Conservation (phyloP, 306 rosid species). For the Castanospermum australe region DNA sequence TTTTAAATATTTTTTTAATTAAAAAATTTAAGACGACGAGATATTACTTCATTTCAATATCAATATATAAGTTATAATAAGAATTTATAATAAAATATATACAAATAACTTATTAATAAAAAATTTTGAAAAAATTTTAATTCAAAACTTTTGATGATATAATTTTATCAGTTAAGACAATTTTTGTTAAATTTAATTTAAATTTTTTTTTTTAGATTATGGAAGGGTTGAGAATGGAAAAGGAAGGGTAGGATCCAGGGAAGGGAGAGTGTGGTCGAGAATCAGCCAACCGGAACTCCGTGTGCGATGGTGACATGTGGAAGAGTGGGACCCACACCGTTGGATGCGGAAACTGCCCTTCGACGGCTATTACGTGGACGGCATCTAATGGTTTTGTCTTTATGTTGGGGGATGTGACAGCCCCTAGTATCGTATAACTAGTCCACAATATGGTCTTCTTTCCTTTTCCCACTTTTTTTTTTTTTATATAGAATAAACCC, state of each 20-base stretch:
- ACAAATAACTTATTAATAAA: too few relatives aligned
- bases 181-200: too few relatives aligned
- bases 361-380: constrained; percentile 42
- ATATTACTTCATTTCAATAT: background rate
- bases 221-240: too few relatives aligned
- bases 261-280: background rate
- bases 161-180: too few relatives aligned
- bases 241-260: background rate
- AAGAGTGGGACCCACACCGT: background rate
- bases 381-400: constrained; percentile 6
- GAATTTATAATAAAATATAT: too few relatives aligned
- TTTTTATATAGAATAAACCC: background rate
- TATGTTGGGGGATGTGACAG: background rate
- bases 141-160: too few relatives aligned
- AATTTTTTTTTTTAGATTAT: too few relatives aligned
- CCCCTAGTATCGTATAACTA: background rate
- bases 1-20: too few relatives aligned
- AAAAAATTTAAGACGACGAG: background rate
- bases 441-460: background rate
- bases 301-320: constrained; percentile 29
- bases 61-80: too few relatives aligned
- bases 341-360: constrained; percentile 24
- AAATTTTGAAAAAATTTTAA: too few relatives aligned
- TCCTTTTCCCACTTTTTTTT: too few relatives aligned
- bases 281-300: constrained; percentile 22